Conservation (phyloP, 1,284 basidiomycete genomes). For the Irpex sp. region DNA sequence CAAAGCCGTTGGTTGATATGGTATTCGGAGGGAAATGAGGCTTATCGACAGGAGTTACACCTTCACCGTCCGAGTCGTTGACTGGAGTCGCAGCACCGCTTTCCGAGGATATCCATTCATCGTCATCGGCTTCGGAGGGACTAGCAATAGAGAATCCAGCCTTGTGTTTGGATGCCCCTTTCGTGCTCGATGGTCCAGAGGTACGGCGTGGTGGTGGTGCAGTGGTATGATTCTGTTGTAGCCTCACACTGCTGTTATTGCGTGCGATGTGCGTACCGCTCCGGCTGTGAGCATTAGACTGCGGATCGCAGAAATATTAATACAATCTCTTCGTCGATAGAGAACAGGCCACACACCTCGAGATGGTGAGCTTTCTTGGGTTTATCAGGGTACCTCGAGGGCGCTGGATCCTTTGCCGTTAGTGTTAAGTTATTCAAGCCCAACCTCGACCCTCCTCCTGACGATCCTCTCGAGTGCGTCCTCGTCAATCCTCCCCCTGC, state of each 20-base stretch:
- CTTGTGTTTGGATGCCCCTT: conserved; percentile 36
- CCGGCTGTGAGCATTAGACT: not conserved
- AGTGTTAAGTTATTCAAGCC: conserved; percentile 55
- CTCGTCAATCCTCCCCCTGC: conserved; percentile 41
- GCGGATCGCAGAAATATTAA: conserved; percentile 15
- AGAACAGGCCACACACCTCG: conserved; percentile 36
- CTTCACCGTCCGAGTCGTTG: conserved; percentile 42
- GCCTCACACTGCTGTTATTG: conserved; percentile 46
- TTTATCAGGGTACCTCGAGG: conserved; percentile 44
- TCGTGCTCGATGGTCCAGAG: conserved; percentile 25
- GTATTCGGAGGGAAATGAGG: conserved; percentile 15
- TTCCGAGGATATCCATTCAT: conserved; percentile 74
- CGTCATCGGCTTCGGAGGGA: conserved; percentile 51
- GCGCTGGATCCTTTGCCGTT: conserved; percentile 56
- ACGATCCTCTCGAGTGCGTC: conserved; percentile 60
- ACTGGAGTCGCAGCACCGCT: conserved; percentile 69
- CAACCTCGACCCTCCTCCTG: conserved; percentile 49
- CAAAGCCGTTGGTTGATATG: conserved; percentile 18
- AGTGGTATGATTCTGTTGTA: conserved; percentile 43
- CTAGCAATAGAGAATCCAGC: conserved; percentile 57
- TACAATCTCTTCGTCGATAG: conserved; percentile 11
- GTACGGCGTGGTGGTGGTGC: conserved; percentile 26
- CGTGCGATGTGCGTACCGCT: conserved; percentile 23
- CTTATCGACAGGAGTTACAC: conserved; percentile 26
- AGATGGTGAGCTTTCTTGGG: conserved; percentile 43